A percentile compares a stretch with the other conserved stretches of the same genome.
These are phyloP conservation scores for Trichoderma parareesei DNA, from an alignment of 495 filamentous ascomycete genomes.

Conservation along the genomic window DNA sequence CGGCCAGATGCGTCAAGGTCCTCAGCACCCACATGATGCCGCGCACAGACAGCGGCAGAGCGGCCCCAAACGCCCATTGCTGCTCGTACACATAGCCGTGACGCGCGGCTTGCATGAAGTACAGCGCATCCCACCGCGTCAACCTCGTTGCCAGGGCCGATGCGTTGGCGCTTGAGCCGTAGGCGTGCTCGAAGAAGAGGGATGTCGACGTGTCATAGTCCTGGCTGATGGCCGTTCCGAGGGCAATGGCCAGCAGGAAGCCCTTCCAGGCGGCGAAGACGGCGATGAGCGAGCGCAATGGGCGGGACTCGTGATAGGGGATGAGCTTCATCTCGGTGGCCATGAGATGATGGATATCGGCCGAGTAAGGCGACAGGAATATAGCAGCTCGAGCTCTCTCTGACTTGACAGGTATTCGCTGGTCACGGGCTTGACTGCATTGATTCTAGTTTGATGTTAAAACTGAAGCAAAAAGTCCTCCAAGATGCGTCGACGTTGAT, in stretches of 20 bases:
- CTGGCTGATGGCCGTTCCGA: slow-evolving; percentile 52
- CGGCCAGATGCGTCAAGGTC: neutral
- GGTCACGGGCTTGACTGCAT: neutral
- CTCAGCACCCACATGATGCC: slow-evolving; percentile 31
- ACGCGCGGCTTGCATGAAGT: slow-evolving; percentile 61
- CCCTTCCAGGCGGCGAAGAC: slow-evolving; percentile 61
- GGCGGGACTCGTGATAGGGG: slow-evolving; percentile 14
- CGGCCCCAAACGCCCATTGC: slow-evolving; percentile 82
- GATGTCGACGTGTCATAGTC: slow-evolving; percentile 86
- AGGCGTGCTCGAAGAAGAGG: slow-evolving; percentile 46
- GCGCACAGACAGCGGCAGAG: slow-evolving; percentile 46
- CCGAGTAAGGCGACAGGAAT: neutral
- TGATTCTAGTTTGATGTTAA: neutral
- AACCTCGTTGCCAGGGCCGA: slow-evolving; percentile 43
- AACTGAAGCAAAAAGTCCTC: too few relatives aligned
- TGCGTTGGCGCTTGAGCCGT: slow-evolving; percentile 31
- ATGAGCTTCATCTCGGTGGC: neutral
- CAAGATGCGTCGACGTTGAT: too few relatives aligned
- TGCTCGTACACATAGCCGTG: slow-evolving; percentile 83
- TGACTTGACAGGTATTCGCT: too few relatives aligned
- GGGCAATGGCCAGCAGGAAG: slow-evolving; percentile 56
- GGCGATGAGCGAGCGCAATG: slow-evolving; percentile 24
- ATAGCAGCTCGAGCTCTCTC: neutral
- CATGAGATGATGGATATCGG: neutral
- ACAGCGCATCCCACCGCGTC: slow-evolving; percentile 87